phyloP scores from a whole-genome alignment of 2,329 filamentous ascomycete genomes.

The Paraphoma chrysanthemicola region DNA sequence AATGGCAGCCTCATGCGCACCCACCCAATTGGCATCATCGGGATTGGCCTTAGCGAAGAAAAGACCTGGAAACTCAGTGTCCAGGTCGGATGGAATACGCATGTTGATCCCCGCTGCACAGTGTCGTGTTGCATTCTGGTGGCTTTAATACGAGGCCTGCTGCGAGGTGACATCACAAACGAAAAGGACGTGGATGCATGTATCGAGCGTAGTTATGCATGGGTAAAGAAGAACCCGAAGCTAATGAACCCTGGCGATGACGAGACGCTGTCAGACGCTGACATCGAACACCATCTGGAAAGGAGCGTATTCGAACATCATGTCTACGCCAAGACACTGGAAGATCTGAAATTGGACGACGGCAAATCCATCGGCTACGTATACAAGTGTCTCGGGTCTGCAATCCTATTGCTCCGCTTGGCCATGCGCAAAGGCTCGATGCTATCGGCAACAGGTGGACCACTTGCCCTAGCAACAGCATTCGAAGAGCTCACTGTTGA shows the following conservation, averaged over 20 bases:
- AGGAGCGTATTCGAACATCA: slow-evolving; percentile 53
- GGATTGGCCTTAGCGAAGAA: slow-evolving; percentile 49
- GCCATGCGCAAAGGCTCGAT: slow-evolving; percentile 46
- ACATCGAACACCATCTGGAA: slow-evolving; percentile 42
- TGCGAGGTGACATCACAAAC: slow-evolving; percentile 53
- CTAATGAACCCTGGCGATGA: slow-evolving; percentile 31
- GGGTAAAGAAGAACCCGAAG: slow-evolving; percentile 44
- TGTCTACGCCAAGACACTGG: slow-evolving; percentile 46
- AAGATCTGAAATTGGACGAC: slow-evolving; percentile 56
- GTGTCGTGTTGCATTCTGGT: slow-evolving; percentile 58
- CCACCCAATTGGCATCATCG: slow-evolving; percentile 59
- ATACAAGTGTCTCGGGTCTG: slow-evolving; percentile 61
- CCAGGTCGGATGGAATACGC: slow-evolving; percentile 55
- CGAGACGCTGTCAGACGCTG: slow-evolving; percentile 29
- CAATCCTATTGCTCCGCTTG: slow-evolving; percentile 54
- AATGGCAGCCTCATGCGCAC: slow-evolving; percentile 64
- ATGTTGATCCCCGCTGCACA: slow-evolving; percentile 61
- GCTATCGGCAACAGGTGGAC: neutral
- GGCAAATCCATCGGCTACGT: slow-evolving; percentile 59
- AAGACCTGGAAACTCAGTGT: slow-evolving; percentile 55
- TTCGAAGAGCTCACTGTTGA: slow-evolving; percentile 59
- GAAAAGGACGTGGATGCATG: slow-evolving; percentile 53
- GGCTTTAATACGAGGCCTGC: slow-evolving; percentile 55
- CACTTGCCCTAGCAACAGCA: slow-evolving; percentile 8
- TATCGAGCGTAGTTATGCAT: slow-evolving; percentile 50